Percentiles rank a stretch among this genome's conserved stretches.
phyloP scores from a whole-genome alignment of 306 rosid species.

The Lithocarpus polystachyus region DNA sequence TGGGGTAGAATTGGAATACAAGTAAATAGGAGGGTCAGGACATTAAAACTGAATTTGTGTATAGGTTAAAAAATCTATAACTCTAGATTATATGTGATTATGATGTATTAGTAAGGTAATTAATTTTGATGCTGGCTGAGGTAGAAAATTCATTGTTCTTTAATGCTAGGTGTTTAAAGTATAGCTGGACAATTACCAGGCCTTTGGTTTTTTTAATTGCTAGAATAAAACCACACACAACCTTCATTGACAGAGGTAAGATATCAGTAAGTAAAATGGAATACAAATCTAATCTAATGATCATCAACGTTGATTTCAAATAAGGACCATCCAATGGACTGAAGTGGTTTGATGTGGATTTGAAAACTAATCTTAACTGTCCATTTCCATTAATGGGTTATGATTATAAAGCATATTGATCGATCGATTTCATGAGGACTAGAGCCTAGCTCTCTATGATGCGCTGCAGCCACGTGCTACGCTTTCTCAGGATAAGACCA shows the following conservation, averaged over 20 bases:
- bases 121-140: slow-evolving; percentile 3
- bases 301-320: not conserved
- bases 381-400: not conserved
- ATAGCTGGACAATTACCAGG: not conserved
- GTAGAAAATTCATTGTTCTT: not conserved
- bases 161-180: not conserved
- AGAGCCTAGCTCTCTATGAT: not conserved
- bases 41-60: not conserved
- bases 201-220: not conserved
- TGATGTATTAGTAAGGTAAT: not conserved
- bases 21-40: not conserved
- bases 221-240: not conserved
- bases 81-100: not conserved
- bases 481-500: not conserved
- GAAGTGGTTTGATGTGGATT: not conserved
- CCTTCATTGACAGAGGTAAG: not conserved
- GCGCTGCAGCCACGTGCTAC: not conserved
- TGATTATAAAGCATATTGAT: not conserved
- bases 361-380: not conserved
- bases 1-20: not conserved
- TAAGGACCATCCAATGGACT: not conserved
- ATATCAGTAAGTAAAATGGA: not conserved
- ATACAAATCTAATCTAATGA: not conserved
- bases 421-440: not conserved
- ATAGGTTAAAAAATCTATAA: not conserved